These are phyloP conservation scores for Lentinula raphanica DNA, from an alignment of 768 basidiomycete species.

Conservation along the genomic window DNA sequence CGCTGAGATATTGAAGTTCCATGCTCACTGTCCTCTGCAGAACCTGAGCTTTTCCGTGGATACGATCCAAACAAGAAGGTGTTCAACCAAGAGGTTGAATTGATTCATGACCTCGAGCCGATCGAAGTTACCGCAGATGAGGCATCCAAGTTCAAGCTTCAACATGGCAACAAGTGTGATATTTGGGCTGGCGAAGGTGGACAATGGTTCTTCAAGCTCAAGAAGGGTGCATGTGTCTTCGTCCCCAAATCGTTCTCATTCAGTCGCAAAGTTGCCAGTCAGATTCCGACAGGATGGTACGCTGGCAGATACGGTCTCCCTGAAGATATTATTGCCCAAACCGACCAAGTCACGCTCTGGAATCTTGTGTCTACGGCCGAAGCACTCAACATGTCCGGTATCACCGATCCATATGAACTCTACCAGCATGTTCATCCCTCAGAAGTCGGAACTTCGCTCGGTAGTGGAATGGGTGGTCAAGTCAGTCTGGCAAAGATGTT, in stretches of 20 bases:
- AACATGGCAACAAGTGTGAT: slow-evolving; percentile 96
- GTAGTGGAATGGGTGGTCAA: slow-evolving; percentile 97
- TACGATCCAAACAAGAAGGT: slow-evolving; percentile 97
- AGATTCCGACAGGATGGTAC: slow-evolving; percentile 96
- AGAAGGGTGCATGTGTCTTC: slow-evolving; percentile 91
- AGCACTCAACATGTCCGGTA: slow-evolving; percentile 92
- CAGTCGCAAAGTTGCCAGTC: slow-evolving; percentile 91
- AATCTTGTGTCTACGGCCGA: slow-evolving; percentile 92
- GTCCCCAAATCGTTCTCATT: slow-evolving; percentile 96
- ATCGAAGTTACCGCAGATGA: slow-evolving; percentile 90
- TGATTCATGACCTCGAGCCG: slow-evolving; percentile 93
- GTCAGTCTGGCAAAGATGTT: slow-evolving; percentile 93
- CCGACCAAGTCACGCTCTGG: slow-evolving; percentile 91
- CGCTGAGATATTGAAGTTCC: background rate
- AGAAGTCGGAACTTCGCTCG: slow-evolving; percentile 89
- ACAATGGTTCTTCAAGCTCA: slow-evolving; percentile 98
- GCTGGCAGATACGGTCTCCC: slow-evolving; percentile 97
- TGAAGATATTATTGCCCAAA: slow-evolving; percentile 90
- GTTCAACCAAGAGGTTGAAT: slow-evolving; percentile 95
- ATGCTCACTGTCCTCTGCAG: slow-evolving; percentile 34
- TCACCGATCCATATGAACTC: slow-evolving; percentile 96
- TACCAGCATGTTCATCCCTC: slow-evolving; percentile 97
- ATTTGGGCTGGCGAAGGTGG: slow-evolving; percentile 88
- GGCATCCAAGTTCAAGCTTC: slow-evolving; percentile 91
- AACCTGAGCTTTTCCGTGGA: slow-evolving; percentile 96